A percentile compares a stretch with the other conserved stretches of the same genome.
These are phyloP conservation scores for Guadua angustifolia DNA, from an alignment of 176 grass and related monocot genomes.

Conservation along the genomic window DNA sequence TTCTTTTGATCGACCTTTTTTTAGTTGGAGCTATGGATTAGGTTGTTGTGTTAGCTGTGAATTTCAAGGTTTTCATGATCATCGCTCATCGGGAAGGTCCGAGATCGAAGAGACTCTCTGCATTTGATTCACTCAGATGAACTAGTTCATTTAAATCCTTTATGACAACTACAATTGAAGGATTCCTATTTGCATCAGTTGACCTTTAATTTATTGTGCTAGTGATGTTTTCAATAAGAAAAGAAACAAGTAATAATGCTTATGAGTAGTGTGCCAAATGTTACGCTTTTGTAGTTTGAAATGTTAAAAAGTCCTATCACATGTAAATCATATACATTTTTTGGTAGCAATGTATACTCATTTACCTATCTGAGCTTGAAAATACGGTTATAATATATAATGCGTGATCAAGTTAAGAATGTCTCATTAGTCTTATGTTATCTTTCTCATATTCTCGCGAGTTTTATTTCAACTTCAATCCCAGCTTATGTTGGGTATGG, in stretches of 20 bases:
- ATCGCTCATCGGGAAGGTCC: background rate
- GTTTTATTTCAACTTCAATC: conserved; percentile 60
- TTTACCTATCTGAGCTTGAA: conserved; percentile 12
- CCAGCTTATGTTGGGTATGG: conserved; percentile 65
- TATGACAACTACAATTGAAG: conserved; percentile 19
- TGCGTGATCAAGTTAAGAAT: background rate
- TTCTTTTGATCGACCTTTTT: background rate
- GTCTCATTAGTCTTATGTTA: background rate
- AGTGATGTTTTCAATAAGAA: conserved; percentile 2
- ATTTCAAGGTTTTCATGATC: background rate
- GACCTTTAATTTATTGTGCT: background rate
- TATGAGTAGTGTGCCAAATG: background rate
- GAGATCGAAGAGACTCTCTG: background rate
- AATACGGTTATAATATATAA: background rate
- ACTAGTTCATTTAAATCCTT: background rate
- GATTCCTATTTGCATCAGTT: background rate
- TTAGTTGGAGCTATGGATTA: background rate
- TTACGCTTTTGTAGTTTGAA: background rate
- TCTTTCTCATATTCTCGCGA: conserved; percentile 12
- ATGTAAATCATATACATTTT: background rate
- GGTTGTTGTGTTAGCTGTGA: background rate
- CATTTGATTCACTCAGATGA: background rate
- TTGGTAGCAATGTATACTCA: background rate
- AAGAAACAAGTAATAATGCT: conserved; percentile 5
- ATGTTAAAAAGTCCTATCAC: background rate